phyloP scores from a whole-genome alignment of 768 basidiomycete genomes.

The Rubroboletus satanas region DNA sequence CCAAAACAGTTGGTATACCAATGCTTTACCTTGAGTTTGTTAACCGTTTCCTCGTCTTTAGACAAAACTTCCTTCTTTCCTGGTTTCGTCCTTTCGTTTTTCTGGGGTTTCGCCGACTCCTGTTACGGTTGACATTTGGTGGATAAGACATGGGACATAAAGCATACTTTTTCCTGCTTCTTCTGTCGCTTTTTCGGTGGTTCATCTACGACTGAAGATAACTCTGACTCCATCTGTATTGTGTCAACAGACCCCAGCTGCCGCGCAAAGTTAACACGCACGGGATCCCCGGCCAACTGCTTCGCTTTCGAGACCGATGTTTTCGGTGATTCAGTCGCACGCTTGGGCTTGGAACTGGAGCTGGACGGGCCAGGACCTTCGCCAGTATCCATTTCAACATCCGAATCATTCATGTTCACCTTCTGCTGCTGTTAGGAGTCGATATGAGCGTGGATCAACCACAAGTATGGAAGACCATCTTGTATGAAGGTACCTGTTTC shows the following conservation, averaged over 20 bases:
- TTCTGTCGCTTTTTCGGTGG: conserved; percentile 47
- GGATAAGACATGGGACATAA: neutral
- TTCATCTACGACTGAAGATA: conserved; percentile 59
- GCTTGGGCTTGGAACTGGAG: conserved; percentile 4
- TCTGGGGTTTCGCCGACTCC: conserved; percentile 24
- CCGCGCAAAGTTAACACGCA: conserved; percentile 8
- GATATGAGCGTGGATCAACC: neutral
- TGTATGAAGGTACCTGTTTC: conserved; percentile 7
- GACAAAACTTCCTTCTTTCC: conserved; percentile 34
- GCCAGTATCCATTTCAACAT: conserved; percentile 8
- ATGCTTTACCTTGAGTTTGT: conserved; percentile 60
- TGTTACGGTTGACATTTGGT: neutral
- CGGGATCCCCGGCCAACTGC: conserved; percentile 13
- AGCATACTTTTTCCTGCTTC: conserved; percentile 35
- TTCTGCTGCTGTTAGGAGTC: neutral
- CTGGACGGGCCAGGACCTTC: conserved; percentile 11
- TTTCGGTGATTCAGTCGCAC: conserved; percentile 1
- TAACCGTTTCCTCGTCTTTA: conserved; percentile 73
- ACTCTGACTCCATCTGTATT: conserved; percentile 39
- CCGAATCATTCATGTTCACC: conserved; percentile 1
- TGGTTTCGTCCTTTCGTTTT: conserved; percentile 24
- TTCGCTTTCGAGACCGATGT: conserved; percentile 3
- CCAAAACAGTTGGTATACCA: neutral
- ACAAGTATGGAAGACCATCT: neutral
- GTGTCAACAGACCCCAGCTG: conserved; percentile 22